Conservation (phyloP, 1,284 basidiomycete species). For the Salmacisia buchloeana region DNA sequence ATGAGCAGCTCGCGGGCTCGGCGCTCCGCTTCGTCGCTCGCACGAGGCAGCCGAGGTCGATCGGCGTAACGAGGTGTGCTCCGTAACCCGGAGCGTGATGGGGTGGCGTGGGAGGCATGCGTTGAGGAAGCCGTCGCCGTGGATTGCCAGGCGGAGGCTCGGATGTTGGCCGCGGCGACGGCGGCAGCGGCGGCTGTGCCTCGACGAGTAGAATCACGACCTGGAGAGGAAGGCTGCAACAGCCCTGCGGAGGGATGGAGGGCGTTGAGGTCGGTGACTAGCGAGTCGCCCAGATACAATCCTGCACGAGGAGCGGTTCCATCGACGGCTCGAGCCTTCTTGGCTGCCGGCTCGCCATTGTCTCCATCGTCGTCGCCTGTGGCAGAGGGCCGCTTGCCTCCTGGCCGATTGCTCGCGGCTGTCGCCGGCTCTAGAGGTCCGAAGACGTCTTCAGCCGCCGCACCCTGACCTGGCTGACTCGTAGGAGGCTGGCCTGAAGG, state of each 20-base stretch:
- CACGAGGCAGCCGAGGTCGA: conserved; percentile 28
- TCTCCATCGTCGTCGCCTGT: neutral
- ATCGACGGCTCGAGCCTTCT: neutral
- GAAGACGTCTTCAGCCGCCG: neutral
- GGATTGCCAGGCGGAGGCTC: neutral
- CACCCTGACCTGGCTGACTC: too few relatives aligned
- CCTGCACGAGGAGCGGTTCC: neutral
- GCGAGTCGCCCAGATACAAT: conserved; percentile 26
- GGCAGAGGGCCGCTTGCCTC: neutral
- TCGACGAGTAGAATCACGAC: neutral
- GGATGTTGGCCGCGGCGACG: neutral
- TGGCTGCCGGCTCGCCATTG: neutral
- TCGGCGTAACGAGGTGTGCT: conserved; percentile 43
- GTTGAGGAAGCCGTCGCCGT: conserved; percentile 22
- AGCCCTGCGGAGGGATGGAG: conserved; percentile 36
- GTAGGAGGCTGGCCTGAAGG: neutral
- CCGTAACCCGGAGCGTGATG: conserved; percentile 20
- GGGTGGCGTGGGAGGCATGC: conserved; percentile 28
- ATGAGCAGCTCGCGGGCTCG: conserved; percentile 40
- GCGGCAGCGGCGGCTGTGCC: neutral
- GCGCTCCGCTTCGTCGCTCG: conserved; percentile 43
- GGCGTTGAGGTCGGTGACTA: conserved; percentile 45
- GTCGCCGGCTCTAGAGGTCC: neutral
- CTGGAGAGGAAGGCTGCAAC: conserved; percentile 30
- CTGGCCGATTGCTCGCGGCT: neutral